Evolutionary conservation across 106 monocot species (phyloP), one percentile per base, ranked within the genome.

Genomic region (Hemerocallis citrina): DNA sequence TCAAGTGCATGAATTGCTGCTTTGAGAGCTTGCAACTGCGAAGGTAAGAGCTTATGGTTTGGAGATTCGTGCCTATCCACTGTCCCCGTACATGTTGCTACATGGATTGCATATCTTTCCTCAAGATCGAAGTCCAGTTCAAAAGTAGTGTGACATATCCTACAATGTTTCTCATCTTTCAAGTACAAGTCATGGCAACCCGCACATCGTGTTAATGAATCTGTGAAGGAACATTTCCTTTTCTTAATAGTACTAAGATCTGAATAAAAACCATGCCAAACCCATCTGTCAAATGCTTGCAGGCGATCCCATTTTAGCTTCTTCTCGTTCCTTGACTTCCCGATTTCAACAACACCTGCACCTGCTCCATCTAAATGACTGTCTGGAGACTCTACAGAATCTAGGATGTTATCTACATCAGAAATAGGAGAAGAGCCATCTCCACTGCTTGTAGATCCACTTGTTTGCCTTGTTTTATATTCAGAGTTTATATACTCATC

Each of bases 121-220:
- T 92, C 96, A 54, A 87, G 79, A 59, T 92, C 96, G 74, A 98
- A 88, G 59, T 82, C 86, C 21, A 98, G 47, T 59, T 92, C 88
- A 77, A 98, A 92, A 14, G 96, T 98, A 40, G 72, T 58, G 67
- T 98, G 96, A 44, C 96, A 98, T 51, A 69, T 78, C 41, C 64
- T 79, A 59, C 96, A 98, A 50, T 98, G 96, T 41, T 92, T 98
- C 67, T 98, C 96, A 61, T 92, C 96, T 67, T 85, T 75, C 84
- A 87, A 85, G 68, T 75, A 98, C 46, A 98, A 71, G 41, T 98
- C 87, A 74, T 98, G 91, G 63, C 96, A 98, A 27, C 67, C 68
- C 60, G 71, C 79, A 77, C 96, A 98, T 7, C 71, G 78, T 62
- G 79, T 66, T 34, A 91, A 51, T 32, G 70, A 79, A 27, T 98